Percentiles rank a stretch among this genome's conserved stretches.
These are phyloP conservation scores for Syzygium jambos DNA, from an alignment of 345 rosid species.

Conservation along the genomic window DNA sequence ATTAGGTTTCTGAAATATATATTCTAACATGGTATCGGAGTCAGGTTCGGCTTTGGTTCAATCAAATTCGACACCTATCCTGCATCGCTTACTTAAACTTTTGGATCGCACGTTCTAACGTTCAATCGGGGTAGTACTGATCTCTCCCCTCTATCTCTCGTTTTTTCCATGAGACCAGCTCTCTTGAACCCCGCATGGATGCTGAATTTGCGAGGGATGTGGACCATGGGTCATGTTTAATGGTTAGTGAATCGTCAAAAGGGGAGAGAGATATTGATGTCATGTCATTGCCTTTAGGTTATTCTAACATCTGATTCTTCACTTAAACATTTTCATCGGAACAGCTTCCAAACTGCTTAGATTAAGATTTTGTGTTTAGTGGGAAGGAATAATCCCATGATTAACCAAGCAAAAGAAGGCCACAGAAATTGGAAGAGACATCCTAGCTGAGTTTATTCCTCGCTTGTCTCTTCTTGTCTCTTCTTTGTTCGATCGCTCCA, in stretches of 20 bases:
- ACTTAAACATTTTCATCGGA: not conserved
- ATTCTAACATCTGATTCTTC: slow-evolving; percentile 18
- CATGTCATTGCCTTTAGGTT: slow-evolving; percentile 30
- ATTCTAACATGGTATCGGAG: not conserved
- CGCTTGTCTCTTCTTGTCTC: slow-evolving; percentile 6
- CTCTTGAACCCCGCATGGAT: not conserved
- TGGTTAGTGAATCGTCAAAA: slow-evolving; percentile 21
- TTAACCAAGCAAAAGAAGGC: slow-evolving; percentile 7
- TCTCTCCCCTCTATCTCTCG: not conserved
- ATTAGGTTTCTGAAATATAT: not conserved
- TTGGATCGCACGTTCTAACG: not conserved
- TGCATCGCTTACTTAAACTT: not conserved
- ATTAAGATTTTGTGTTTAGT: slow-evolving; percentile 1
- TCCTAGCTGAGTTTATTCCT: slow-evolving; percentile 1
- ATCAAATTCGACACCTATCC: not conserved
- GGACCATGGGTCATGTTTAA: slow-evolving; percentile 26
- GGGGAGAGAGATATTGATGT: slow-evolving; percentile 15
- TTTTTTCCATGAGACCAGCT: not conserved
- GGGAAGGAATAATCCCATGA: slow-evolving; percentile 33
- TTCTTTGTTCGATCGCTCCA: not conserved
- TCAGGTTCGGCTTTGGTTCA: fast-evolving
- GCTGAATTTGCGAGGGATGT: not conserved
- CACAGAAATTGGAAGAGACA: not conserved
- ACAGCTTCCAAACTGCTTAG: not conserved
- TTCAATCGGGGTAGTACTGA: too few relatives aligned